phyloP scores from a whole-genome alignment of 441 rosid species.

The Brassica hybrid region DNA sequence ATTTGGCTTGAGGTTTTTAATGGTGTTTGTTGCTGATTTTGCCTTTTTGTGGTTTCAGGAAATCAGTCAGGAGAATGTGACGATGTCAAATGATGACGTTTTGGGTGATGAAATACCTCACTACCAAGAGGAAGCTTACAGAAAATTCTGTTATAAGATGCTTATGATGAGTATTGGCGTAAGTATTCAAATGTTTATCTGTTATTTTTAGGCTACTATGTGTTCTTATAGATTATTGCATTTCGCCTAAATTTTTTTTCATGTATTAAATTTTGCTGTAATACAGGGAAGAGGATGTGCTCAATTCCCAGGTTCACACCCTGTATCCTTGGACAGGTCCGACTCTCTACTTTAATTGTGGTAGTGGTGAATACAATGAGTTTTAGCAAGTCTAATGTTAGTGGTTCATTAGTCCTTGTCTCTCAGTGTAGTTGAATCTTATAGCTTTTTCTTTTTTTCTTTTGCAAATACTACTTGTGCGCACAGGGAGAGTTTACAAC shows the following conservation, averaged over 20 bases:
- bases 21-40: slow-evolving; percentile 1
- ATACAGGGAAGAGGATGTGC: slow-evolving; percentile 73
- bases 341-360: slow-evolving; percentile 16
- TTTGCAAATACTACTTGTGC: neutral
- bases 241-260: too few relatives aligned
- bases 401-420: neutral
- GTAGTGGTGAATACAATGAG: neutral
- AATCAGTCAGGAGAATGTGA: slow-evolving; percentile 51
- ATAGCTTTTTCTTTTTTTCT: neutral
- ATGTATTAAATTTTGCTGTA: slow-evolving; percentile 8
- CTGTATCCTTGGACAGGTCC: slow-evolving; percentile 96
- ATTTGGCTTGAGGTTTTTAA: slow-evolving; percentile 1
- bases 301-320: slow-evolving; percentile 97
- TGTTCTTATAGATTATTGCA: too few relatives aligned
- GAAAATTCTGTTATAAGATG: slow-evolving; percentile 73
- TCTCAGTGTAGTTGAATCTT: slow-evolving; percentile 22
- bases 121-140: slow-evolving; percentile 67
- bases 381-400: neutral
- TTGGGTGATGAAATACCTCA: slow-evolving; percentile 92
- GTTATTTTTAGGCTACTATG: too few relatives aligned
- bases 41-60: slow-evolving; percentile 53
- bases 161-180: slow-evolving; percentile 73
- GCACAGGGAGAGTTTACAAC: slow-evolving; percentile 89
- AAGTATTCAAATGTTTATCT: neutral
- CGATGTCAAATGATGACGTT: slow-evolving; percentile 92